Evolutionary conservation across 2,329 filamentous ascomycete genomes (phyloP).

Genomic region (Cladorrhinum sp.): DNA sequence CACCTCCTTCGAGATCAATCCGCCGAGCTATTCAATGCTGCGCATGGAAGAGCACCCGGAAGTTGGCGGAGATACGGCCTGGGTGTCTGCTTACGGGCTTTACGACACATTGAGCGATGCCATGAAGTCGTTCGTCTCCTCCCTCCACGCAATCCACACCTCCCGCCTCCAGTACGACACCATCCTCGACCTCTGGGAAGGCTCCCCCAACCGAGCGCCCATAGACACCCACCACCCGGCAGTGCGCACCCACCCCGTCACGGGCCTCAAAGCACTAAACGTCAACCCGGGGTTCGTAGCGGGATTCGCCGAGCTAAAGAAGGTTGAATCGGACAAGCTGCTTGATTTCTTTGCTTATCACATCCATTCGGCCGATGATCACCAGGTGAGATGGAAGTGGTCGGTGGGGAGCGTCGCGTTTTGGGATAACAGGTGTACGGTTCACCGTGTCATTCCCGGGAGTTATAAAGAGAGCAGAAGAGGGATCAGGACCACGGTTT

Average conservation of each 20-base stretch:
- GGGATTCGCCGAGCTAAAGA: conserved; percentile 48
- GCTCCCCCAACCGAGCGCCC: conserved; percentile 41
- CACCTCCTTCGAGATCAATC: conserved; percentile 50
- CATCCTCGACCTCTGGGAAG: conserved; percentile 43
- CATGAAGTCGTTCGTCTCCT: conserved; percentile 42
- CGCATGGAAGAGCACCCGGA: conserved; percentile 50
- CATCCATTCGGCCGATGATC: conserved; percentile 49
- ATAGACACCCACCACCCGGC: conserved; percentile 48
- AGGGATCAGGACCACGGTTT: conserved; percentile 42
- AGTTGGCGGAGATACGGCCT: conserved; percentile 47
- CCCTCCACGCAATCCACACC: conserved; percentile 45
- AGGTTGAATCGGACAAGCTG: conserved; percentile 45
- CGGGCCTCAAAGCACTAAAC: conserved; percentile 44
- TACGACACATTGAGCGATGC: conserved; percentile 44
- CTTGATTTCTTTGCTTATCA: conserved; percentile 46
- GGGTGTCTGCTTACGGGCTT: conserved; percentile 46
- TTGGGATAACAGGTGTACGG: conserved; percentile 47
- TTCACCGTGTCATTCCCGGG: conserved; percentile 43
- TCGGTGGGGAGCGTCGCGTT: conserved; percentile 46
- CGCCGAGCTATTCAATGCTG: conserved; percentile 49
- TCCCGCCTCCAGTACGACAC: conserved; percentile 47
- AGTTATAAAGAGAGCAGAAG: conserved; percentile 36
- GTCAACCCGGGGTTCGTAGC: conserved; percentile 47
- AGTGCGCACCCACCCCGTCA: conserved; percentile 48
- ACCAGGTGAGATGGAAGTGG: conserved; percentile 51